Percentiles rank a stretch among this genome's conserved stretches.
Evolutionary conservation across 345 rosid genomes (phyloP).

Genomic region (Arabidopsis suecica): DNA sequence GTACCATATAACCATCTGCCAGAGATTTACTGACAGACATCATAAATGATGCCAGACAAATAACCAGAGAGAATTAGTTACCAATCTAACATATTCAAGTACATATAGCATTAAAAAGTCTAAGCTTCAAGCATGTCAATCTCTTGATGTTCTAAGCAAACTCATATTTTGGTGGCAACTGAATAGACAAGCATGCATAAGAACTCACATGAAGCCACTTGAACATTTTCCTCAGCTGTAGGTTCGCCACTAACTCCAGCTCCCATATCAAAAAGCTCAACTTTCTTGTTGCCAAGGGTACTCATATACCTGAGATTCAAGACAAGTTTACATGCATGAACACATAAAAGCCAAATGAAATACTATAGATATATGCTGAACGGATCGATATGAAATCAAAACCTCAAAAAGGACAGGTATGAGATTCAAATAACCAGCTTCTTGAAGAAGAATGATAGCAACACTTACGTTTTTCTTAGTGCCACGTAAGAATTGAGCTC

Average conservation of each 20-base stretch:
- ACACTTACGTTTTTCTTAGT: conserved; percentile 87
- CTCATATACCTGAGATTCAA: conserved; percentile 69
- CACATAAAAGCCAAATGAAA: conserved; percentile 15
- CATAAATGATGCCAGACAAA: conserved; percentile 7
- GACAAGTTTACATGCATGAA: conserved; percentile 29
- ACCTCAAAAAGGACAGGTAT: not conserved
- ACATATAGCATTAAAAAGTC: conserved; percentile 7
- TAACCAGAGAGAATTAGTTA: conserved; percentile 12
- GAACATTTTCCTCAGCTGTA: conserved; percentile 82
- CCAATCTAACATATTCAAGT: conserved; percentile 16
- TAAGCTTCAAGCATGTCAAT: conserved; percentile 17
- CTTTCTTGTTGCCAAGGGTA: conserved; percentile 89
- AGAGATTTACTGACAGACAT: conserved; percentile 20
- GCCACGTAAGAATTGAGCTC: conserved; percentile 95
- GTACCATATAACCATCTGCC: not conserved
- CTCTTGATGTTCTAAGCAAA: conserved; percentile 1
- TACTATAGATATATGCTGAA: not conserved
- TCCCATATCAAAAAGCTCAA: conserved; percentile 91
- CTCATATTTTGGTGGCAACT: conserved; percentile 11
- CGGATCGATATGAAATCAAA: not conserved
- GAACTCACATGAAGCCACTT: conserved; percentile 82
- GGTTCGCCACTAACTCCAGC: conserved; percentile 87
- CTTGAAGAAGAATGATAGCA: not conserved
- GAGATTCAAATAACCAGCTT: conserved; percentile 11
- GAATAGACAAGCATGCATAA: conserved; percentile 13